Conservation (phyloP, 148 eudicot species). For the Diospyros lotus region DNA sequence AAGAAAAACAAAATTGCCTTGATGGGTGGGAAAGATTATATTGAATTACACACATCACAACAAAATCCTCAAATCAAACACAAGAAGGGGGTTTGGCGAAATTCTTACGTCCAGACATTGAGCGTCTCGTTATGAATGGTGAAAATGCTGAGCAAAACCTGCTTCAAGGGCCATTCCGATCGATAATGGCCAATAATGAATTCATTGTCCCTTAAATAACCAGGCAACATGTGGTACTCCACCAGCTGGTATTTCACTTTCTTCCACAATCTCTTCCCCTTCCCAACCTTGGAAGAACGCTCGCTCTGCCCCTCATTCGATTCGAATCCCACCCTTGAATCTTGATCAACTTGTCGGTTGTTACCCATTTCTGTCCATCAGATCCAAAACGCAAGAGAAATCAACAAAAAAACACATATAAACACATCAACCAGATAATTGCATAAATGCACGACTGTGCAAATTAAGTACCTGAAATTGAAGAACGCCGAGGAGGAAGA, state of each 20-base stretch:
- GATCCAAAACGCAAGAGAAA: background rate
- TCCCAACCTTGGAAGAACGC: slow-evolving; percentile 28
- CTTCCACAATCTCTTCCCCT: slow-evolving; percentile 82
- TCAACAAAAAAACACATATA: background rate
- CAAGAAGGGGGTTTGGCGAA: background rate
- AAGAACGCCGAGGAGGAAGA: background rate
- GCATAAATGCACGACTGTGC: background rate
- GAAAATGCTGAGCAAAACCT: slow-evolving; percentile 66
- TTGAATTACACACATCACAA: background rate
- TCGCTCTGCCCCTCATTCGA: background rate
- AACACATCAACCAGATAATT: background rate
- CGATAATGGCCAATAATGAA: slow-evolving; percentile 72
- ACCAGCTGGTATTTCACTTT: slow-evolving; percentile 82
- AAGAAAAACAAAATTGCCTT: background rate
- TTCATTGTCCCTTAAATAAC: slow-evolving; percentile 80
- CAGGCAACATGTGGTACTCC: slow-evolving; percentile 77
- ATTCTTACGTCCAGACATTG: slow-evolving; percentile 89
- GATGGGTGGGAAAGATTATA: background rate
- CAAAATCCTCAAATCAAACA: background rate
- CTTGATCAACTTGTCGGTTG: slow-evolving; percentile 1
- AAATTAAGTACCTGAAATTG: background rate
- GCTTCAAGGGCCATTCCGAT: slow-evolving; percentile 81
- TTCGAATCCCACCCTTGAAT: slow-evolving; percentile 9
- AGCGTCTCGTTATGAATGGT: slow-evolving; percentile 87
- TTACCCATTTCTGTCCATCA: slow-evolving; percentile 18